A percentile compares a stretch with the other conserved stretches of the same genome.
phyloP scores from a whole-genome alignment of 2,329 filamentous ascomycete species.

The Stachybotrys echinatus region DNA sequence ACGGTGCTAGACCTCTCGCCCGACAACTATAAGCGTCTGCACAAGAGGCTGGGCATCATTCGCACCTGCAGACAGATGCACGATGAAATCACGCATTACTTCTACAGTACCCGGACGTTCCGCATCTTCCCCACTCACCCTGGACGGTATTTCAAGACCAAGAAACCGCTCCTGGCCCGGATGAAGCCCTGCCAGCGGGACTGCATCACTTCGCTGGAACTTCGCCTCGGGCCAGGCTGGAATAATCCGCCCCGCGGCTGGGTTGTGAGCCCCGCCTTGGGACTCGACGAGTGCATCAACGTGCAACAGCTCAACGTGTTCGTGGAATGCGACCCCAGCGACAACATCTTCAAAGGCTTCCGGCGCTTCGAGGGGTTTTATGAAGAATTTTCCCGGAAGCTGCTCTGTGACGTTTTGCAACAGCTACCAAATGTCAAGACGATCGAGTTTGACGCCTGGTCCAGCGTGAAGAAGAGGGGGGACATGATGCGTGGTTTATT shows the following conservation, averaged over 20 bases:
- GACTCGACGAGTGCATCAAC: constrained; percentile 55
- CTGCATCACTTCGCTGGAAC: constrained; percentile 58
- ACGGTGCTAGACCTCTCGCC: constrained; percentile 62
- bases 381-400: constrained; percentile 55
- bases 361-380: constrained; percentile 63
- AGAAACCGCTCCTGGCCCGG: constrained; percentile 64
- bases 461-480: constrained; percentile 58
- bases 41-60: constrained; percentile 55
- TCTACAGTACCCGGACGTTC: constrained; percentile 59
- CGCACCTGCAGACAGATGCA: constrained; percentile 57
- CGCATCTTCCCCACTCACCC: constrained; percentile 63
- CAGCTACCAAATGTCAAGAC: constrained; percentile 49
- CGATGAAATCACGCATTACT: constrained; percentile 57
- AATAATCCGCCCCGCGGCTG: constrained; percentile 64
- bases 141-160: constrained; percentile 66
- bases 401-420: constrained; percentile 53
- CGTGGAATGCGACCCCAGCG: constrained; percentile 67
- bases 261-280: constrained; percentile 60
- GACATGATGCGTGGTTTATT: constrained; percentile 60
- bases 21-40: constrained; percentile 57
- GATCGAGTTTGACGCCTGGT: constrained; percentile 66
- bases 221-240: constrained; percentile 71
- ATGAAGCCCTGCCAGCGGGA: constrained; percentile 55
- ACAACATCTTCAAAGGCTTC: constrained; percentile 63
- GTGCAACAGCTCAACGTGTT: constrained; percentile 60